Percentiles rank a stretch among this genome's conserved stretches.
phyloP scores from a whole-genome alignment of 1,284 basidiomycete species.

The Paramarasmius palmivorus region DNA sequence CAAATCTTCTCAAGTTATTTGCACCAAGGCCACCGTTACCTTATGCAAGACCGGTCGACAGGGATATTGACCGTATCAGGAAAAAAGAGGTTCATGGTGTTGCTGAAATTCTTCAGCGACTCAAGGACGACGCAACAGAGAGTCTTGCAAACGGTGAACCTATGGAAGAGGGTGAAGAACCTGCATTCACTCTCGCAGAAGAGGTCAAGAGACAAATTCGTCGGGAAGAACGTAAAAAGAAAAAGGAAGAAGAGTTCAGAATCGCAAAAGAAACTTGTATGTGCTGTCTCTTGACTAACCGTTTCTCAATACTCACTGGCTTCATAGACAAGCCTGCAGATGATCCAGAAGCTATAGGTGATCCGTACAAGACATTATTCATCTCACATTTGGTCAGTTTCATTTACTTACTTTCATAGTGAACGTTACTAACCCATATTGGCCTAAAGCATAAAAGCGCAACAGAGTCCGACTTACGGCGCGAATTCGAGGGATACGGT shows the following conservation, averaged over 20 bases:
- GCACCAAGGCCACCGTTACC: constrained; percentile 87
- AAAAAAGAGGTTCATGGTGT: constrained; percentile 76
- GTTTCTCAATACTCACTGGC: constrained; percentile 5
- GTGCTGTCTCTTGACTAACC: constrained; percentile 29
- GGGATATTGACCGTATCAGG: constrained; percentile 75
- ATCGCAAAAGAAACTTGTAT: constrained; percentile 80
- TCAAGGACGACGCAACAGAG: constrained; percentile 78
- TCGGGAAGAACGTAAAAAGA: constrained; percentile 79
- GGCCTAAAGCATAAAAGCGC: constrained; percentile 84
- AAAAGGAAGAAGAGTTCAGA: constrained; percentile 79
- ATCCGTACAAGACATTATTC: constrained; percentile 98
- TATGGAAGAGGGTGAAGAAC: constrained; percentile 83
- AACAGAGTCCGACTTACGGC: constrained; percentile 87
- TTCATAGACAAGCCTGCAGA: constrained; percentile 83
- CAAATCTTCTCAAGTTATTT: constrained; percentile 93
- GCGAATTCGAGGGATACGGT: constrained; percentile 95
- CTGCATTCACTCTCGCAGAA: constrained; percentile 73
- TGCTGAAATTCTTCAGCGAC: constrained; percentile 65
- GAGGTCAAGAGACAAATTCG: constrained; percentile 78
- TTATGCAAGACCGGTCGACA: constrained; percentile 82
- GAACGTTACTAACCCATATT: constrained; percentile 19
- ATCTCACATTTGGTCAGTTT: constrained; percentile 86
- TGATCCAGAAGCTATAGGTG: constrained; percentile 91
- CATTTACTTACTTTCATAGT: constrained; percentile 9
- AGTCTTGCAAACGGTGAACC: constrained; percentile 54